Percentiles rank a stretch among this genome's conserved stretches.
Evolutionary conservation across 768 basidiomycete genomes (phyloP).

Genomic region (Tubosaeta sp.): DNA sequence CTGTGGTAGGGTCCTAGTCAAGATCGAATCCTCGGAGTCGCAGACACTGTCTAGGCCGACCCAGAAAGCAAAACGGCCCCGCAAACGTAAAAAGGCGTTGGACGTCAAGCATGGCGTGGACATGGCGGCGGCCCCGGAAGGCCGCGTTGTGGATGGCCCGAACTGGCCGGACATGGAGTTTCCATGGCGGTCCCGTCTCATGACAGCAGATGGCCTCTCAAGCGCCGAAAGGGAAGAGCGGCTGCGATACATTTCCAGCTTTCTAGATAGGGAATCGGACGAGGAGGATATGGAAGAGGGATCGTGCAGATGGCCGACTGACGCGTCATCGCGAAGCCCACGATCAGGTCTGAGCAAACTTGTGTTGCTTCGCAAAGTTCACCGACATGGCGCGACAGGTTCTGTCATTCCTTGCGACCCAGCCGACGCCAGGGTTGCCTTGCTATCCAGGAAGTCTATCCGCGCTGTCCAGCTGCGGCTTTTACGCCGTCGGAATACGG

Average conservation of each 20-base stretch:
- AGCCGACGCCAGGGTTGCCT: conserved; percentile 69
- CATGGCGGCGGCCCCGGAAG: conserved; percentile 19
- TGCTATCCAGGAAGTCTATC: conserved; percentile 68
- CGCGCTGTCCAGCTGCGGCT: conserved; percentile 54
- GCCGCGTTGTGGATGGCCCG: conserved; percentile 44
- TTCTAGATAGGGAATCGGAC: conserved; percentile 71
- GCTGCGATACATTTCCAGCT: conserved; percentile 62
- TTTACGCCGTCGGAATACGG: conserved; percentile 37
- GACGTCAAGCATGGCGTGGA: conserved; percentile 20
- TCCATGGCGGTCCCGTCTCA: conserved; percentile 67
- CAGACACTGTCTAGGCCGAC: conserved; percentile 25
- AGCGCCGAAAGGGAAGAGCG: conserved; percentile 57
- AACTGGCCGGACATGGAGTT: conserved; percentile 80
- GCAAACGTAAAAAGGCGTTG: conserved; percentile 49
- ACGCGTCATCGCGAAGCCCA: conserved; percentile 16
- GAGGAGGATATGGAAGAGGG: conserved; percentile 35
- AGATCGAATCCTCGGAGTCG: conserved; percentile 42
- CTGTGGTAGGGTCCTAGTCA: conserved; percentile 66
- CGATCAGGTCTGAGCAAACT: conserved; percentile 52
- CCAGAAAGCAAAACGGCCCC: conserved; percentile 37
- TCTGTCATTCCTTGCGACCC: conserved; percentile 59
- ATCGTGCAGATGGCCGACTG: conserved; percentile 9
- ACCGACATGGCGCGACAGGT: conserved; percentile 9
- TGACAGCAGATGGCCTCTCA: conserved; percentile 48
- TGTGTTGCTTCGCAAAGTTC: conserved; percentile 36